phyloP scores from a whole-genome alignment of 2,329 filamentous ascomycete species.

The Fusarium clavum region DNA sequence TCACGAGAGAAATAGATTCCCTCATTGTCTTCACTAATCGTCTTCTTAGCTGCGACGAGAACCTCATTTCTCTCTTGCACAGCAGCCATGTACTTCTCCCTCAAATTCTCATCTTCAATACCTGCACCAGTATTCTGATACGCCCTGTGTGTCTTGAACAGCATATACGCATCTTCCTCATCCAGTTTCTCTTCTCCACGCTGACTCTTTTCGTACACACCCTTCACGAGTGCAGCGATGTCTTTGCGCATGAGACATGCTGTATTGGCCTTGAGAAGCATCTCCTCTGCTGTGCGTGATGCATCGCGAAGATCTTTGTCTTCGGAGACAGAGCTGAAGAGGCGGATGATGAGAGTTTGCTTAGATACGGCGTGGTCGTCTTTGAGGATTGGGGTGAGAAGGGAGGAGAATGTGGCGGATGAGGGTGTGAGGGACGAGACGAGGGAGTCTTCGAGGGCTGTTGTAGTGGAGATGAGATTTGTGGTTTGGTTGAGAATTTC shows the following conservation, averaged over 20 bases:
- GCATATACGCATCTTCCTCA: constrained; percentile 39
- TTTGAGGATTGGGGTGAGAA: constrained; percentile 39
- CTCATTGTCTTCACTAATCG: constrained; percentile 43
- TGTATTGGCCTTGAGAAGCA: constrained; percentile 33
- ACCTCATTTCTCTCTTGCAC: constrained; percentile 45
- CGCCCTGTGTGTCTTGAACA: constrained; percentile 44
- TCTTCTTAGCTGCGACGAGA: constrained; percentile 41
- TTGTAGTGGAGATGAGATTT: constrained; percentile 52
- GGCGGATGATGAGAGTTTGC: constrained; percentile 32
- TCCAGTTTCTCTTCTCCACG: constrained; percentile 25
- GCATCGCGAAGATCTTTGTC: constrained; percentile 45
- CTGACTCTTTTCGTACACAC: constrained; percentile 32
- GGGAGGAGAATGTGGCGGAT: constrained; percentile 37
- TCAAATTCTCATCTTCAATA: constrained; percentile 30
- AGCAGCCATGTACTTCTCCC: constrained; percentile 36
- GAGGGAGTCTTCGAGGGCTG: constrained; percentile 38
- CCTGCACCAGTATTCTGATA: constrained; percentile 46
- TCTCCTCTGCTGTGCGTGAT: constrained; percentile 42
- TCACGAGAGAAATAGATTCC: constrained; percentile 38
- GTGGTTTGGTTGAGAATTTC: constrained; percentile 33
- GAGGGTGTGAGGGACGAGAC: constrained; percentile 28
- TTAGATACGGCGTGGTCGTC: constrained; percentile 39
- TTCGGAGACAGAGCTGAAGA: constrained; percentile 45
- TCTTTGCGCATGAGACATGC: constrained; percentile 43
- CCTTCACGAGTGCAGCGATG: constrained; percentile 41